These are phyloP conservation scores for Histomonas meleagridis DNA, from an alignment of 208 protist genomes.

Conservation along the genomic window DNA sequence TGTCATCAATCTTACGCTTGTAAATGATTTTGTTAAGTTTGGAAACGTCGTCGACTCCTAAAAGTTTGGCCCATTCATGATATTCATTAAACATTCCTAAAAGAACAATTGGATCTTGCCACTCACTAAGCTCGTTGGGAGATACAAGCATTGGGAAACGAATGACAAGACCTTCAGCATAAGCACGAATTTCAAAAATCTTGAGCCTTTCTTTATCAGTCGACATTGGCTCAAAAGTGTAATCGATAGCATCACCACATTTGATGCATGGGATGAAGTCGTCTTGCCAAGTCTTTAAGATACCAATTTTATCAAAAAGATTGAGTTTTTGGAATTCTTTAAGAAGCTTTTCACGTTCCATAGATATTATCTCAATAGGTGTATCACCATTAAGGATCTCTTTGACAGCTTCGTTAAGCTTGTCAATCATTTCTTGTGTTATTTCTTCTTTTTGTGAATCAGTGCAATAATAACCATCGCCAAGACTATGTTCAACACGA, in stretches of 20 bases:
- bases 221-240: background rate
- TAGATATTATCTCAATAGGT: background rate
- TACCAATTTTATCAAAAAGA: background rate
- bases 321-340: background rate
- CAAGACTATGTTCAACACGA: background rate
- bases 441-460: background rate
- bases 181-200: background rate
- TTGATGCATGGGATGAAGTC: background rate
- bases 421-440: background rate
- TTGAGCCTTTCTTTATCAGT: background rate
- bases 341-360: background rate
- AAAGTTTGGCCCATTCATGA: background rate
- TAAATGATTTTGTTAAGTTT: background rate
- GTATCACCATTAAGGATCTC: background rate
- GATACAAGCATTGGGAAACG: background rate
- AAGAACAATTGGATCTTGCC: background rate
- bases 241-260: conserved; percentile 9
- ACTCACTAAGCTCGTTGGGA: background rate
- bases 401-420: background rate
- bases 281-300: background rate
- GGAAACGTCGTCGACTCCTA: background rate
- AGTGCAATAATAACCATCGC: background rate
- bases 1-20: background rate
- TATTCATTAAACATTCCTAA: background rate
- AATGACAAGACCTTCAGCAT: background rate